Conservation (phyloP, 129 eudicot species). For the carrot (Daucus carota) region DNA sequence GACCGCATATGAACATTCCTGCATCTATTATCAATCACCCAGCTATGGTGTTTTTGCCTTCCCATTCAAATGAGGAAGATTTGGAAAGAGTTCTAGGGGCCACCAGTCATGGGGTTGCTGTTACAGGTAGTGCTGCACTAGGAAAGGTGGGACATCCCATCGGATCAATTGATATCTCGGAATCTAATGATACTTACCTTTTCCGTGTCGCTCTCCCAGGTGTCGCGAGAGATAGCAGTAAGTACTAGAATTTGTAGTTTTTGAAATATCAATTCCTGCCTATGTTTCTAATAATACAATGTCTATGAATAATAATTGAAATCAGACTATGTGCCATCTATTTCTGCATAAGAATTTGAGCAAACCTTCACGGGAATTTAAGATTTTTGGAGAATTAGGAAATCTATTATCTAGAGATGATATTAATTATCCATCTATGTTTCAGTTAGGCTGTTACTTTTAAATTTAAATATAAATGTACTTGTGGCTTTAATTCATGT, state of each 20-base stretch:
- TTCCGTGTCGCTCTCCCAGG: constrained; percentile 85
- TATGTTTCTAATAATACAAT: not conserved
- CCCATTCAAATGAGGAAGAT: constrained; percentile 46
- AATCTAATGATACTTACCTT: constrained; percentile 46
- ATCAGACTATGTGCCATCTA: not conserved
- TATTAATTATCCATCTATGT: not conserved
- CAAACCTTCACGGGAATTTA: not conserved
- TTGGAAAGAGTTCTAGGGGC: constrained; percentile 32
- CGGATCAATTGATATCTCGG: constrained; percentile 52
- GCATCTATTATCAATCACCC: constrained; percentile 24
- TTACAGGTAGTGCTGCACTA: constrained; percentile 56
- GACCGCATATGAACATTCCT: not conserved
- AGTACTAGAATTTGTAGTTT: constrained; percentile 21
- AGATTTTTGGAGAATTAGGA: not conserved
- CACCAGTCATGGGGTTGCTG: constrained; percentile 37
- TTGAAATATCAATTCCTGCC: not conserved
- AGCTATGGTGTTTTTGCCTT: constrained; percentile 46
- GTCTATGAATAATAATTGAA: not conserved
- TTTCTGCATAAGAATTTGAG: constrained; percentile 1
- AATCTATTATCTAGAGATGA: not conserved
- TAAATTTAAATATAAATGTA: not conserved
- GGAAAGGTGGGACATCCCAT: constrained; percentile 46
- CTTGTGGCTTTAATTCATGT: not conserved
- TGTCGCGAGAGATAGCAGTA: constrained; percentile 55
- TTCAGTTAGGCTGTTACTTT: no score